Conservation (phyloP, 2,329 filamentous ascomycete species). For the Stachybotrys elegans region DNA sequence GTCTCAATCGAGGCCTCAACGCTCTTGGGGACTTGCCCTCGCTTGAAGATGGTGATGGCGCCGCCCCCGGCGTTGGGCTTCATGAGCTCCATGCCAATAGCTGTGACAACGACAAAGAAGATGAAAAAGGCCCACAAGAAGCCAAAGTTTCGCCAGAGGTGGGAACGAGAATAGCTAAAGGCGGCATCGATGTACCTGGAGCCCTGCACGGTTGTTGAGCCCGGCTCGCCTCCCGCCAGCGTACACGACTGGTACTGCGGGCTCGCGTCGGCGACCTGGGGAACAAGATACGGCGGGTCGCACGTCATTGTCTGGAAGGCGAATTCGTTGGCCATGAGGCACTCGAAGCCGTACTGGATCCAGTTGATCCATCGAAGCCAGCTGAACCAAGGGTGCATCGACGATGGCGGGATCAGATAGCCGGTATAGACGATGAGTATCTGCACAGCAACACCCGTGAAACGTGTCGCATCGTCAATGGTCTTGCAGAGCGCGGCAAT, state of each 20-base stretch:
- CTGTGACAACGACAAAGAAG: slow-evolving; percentile 68
- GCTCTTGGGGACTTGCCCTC: slow-evolving; percentile 55
- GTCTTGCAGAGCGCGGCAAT: slow-evolving; percentile 55
- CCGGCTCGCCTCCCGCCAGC: slow-evolving; percentile 38
- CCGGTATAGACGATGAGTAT: slow-evolving; percentile 64
- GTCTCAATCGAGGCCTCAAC: slow-evolving; percentile 54
- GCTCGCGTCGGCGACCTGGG: slow-evolving; percentile 29
- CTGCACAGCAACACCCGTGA: slow-evolving; percentile 53
- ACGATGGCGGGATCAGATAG: slow-evolving; percentile 54
- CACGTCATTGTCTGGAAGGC: slow-evolving; percentile 53
- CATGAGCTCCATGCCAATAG: slow-evolving; percentile 61
- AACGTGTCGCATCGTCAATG: slow-evolving; percentile 58
- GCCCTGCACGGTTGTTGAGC: slow-evolving; percentile 45
- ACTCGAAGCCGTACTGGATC: slow-evolving; percentile 66
- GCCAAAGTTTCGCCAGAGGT: slow-evolving; percentile 74
- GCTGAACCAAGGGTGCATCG: slow-evolving; percentile 55
- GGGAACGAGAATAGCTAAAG: slow-evolving; percentile 49
- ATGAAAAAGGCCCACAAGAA: slow-evolving; percentile 71
- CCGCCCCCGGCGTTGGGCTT: slow-evolving; percentile 57
- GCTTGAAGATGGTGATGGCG: slow-evolving; percentile 57
- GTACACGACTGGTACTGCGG: slow-evolving; percentile 48
- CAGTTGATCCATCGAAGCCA: slow-evolving; percentile 67
- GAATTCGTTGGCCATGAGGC: slow-evolving; percentile 62
- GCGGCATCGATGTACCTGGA: slow-evolving; percentile 47
- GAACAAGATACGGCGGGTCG: slow-evolving; percentile 52